Conservation (phyloP, 352 stramenopile species). For the Aphanomyces euteiches region DNA sequence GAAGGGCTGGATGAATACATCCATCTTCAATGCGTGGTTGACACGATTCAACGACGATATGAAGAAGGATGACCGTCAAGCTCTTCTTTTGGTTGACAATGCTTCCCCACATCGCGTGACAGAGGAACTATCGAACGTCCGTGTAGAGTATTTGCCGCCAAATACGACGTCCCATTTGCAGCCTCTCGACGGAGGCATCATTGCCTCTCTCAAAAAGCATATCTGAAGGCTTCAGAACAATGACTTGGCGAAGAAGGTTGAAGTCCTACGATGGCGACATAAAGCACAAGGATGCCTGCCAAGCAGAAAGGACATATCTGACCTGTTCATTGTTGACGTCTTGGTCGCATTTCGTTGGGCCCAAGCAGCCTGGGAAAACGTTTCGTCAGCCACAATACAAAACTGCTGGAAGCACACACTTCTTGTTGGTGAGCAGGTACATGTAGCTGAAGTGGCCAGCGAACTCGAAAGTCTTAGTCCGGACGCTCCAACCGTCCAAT, state of each 20-base stretch:
- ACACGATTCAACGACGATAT: neutral
- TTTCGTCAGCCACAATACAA: neutral
- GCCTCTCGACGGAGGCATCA: constrained; percentile 14
- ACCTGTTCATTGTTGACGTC: neutral
- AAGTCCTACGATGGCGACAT: neutral
- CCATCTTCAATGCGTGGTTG: constrained; percentile 6
- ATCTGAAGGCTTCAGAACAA: neutral
- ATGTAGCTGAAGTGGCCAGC: too few relatives aligned
- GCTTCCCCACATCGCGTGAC: neutral
- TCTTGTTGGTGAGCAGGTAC: neutral
- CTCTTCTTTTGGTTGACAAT: constrained; percentile 23
- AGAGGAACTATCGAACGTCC: constrained; percentile 2
- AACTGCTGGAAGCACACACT: neutral
- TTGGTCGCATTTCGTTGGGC: neutral
- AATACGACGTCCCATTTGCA: constrained; percentile 5
- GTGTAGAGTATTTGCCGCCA: neutral
- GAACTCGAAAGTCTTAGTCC: too few relatives aligned
- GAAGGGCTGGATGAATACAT: constrained; percentile 10
- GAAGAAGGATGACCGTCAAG: neutral
- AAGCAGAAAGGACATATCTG: neutral
- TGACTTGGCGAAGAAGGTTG: neutral
- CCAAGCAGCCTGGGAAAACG: neutral
- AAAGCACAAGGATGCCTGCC: neutral
- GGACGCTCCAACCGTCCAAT: too few relatives aligned
- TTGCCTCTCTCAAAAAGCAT: constrained; percentile 7